These are phyloP conservation scores for Lignosus rhinocerotis DNA, from an alignment of 1,284 basidiomycete genomes.

Conservation along the genomic window DNA sequence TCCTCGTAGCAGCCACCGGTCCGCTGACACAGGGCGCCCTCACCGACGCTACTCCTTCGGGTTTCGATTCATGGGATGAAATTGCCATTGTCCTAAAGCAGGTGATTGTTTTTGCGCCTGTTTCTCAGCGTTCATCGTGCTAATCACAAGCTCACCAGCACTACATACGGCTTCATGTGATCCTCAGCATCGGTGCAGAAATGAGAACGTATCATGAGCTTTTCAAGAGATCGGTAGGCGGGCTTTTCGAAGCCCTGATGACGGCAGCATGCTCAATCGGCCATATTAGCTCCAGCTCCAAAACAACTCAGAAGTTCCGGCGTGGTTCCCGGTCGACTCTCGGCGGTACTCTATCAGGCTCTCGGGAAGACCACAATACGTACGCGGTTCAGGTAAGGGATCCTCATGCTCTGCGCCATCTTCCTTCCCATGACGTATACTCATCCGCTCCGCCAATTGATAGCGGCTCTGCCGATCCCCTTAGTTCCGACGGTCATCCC, in stretches of 20 bases:
- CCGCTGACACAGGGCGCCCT: conserved; percentile 14
- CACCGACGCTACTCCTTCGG: conserved; percentile 19
- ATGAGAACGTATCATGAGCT: conserved; percentile 47
- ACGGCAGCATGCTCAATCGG: conserved; percentile 10
- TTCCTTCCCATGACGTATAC: conserved; percentile 2
- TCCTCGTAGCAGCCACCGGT: conserved; percentile 48
- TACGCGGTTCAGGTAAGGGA: conserved; percentile 19
- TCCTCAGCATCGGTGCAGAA: conserved; percentile 46
- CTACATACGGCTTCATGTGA: conserved; percentile 59
- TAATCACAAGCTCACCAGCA: conserved; percentile 38
- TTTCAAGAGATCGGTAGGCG: conserved; percentile 55
- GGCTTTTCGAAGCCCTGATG: conserved; percentile 4
- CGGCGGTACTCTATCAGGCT: conserved; percentile 37
- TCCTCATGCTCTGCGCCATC: not conserved
- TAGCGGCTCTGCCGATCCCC: conserved; percentile 17
- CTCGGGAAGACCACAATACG: conserved; percentile 31
- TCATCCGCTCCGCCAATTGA: not conserved
- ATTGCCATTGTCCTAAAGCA: conserved; percentile 43
- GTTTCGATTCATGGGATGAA: conserved; percentile 27
- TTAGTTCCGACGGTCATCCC: conserved; percentile 13
- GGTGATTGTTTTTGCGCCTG: conserved; percentile 33
- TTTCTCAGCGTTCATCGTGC: not conserved
- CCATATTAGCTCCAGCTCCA: conserved; percentile 29
- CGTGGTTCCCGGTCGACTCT: conserved; percentile 42
- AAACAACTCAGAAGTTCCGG: conserved; percentile 31